phyloP scores from a whole-genome alignment of 2,329 filamentous ascomycete genomes.

The Akanthomyces dipterigenus region DNA sequence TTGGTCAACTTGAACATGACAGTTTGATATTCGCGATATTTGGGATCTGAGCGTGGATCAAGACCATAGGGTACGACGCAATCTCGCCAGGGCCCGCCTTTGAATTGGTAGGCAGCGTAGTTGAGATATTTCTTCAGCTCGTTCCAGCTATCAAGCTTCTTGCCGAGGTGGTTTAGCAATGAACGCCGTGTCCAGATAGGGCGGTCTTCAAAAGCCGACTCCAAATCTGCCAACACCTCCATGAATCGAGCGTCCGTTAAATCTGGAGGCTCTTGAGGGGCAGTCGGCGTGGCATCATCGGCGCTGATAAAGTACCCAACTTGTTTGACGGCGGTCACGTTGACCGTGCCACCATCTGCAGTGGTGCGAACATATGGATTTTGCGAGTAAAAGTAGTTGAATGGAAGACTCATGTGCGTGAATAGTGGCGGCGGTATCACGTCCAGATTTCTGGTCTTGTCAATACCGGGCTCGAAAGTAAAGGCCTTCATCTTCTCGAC shows the following conservation, averaged over 20 bases:
- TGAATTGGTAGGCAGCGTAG: conserved; percentile 87
- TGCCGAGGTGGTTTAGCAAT: conserved; percentile 63
- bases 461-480: conserved; percentile 56
- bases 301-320: conserved; percentile 52
- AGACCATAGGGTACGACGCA: conserved; percentile 78
- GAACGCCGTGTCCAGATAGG: conserved; percentile 84
- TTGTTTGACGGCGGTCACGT: conserved; percentile 52
- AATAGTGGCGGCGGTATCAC: conserved; percentile 76
- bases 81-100: conserved; percentile 86
- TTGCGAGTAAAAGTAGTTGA: conserved; percentile 77
- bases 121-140: conserved; percentile 69
- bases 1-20: conserved; percentile 72
- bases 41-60: conserved; percentile 72
- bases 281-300: conserved; percentile 53
- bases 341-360: conserved; percentile 49
- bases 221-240: conserved; percentile 57
- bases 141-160: conserved; percentile 44
- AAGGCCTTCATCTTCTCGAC: conserved; percentile 54
- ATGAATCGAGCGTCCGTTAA: conserved; percentile 55
- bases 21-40: conserved; percentile 79
- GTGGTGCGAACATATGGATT: conserved; percentile 69
- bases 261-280: conserved; percentile 54
- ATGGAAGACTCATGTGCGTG: conserved; percentile 66
- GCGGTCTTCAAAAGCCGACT: conserved; percentile 60
- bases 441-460: conserved; percentile 54